Evolutionary conservation across 2,329 filamentous ascomycete species (phyloP).

Genomic region (Calonectria naviculata): DNA sequence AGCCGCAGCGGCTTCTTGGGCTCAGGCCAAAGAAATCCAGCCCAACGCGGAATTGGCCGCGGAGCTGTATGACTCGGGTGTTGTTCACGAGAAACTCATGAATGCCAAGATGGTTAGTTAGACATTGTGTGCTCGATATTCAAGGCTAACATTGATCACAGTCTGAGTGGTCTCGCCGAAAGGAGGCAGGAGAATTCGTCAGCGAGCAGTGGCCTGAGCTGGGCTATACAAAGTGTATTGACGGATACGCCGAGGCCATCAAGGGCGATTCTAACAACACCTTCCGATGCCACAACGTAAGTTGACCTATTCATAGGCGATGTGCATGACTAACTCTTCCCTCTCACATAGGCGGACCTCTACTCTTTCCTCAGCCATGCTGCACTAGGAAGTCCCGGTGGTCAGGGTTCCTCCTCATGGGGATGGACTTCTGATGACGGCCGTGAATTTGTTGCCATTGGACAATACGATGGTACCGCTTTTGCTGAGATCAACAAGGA

Average conservation of each 20-base stretch:
- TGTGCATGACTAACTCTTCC: not conserved
- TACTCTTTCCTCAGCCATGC: constrained; percentile 2
- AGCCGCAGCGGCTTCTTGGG: not conserved
- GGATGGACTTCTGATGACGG: constrained; percentile 60
- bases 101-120: not conserved
- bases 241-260: not conserved
- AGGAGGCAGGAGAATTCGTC: not conserved
- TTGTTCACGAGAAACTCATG: not conserved
- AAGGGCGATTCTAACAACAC: not conserved
- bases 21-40: not conserved
- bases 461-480: constrained; percentile 60
- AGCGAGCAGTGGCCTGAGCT: not conserved
- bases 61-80: not conserved
- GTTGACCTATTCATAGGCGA: not conserved
- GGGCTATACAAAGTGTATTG: not conserved
- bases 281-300: not conserved
- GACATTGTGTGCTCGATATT: not conserved
- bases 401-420: constrained; percentile 53
- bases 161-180: not conserved
- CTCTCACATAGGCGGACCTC: not conserved
- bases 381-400: constrained; percentile 58
- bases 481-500: constrained; percentile 59
- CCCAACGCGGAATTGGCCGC: not conserved
- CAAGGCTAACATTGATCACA: not conserved
- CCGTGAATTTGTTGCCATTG: constrained; percentile 61